Percentiles rank a stretch among this genome's conserved stretches.
Evolutionary conservation across 2,329 filamentous ascomycete species (phyloP).

Genomic region (Trichoderma sp.): DNA sequence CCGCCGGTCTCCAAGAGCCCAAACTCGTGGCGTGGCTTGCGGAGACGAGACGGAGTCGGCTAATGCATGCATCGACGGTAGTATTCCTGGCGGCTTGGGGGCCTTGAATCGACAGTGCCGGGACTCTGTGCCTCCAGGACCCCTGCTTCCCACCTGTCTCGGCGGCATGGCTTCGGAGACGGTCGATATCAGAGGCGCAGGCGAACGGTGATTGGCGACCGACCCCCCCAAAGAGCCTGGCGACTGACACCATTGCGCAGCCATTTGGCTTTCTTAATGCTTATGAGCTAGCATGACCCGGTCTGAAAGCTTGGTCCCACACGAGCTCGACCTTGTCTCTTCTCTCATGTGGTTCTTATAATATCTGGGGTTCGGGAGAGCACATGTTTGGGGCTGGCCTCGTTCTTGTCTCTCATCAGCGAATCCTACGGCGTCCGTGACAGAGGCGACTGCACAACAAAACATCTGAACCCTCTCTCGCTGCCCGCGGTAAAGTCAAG

Average conservation of each 20-base stretch:
- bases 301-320: slow-evolving; percentile 23
- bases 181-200: slow-evolving; percentile 11
- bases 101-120: slow-evolving; percentile 15
- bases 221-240: background rate
- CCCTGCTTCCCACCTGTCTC: background rate
- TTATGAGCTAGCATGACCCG: slow-evolving; percentile 20
- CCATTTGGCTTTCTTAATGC: slow-evolving; percentile 10
- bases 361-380: slow-evolving; percentile 18
- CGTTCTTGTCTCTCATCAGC: background rate
- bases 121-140: background rate
- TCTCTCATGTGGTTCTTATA: background rate
- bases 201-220: slow-evolving; percentile 13
- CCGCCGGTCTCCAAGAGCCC: background rate
- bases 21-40: slow-evolving; percentile 18
- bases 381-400: background rate
- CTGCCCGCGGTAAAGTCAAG: background rate
- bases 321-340: slow-evolving; percentile 11
- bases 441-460: background rate
- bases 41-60: slow-evolving; percentile 17
- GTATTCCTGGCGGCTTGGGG: slow-evolving; percentile 7
- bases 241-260: slow-evolving; percentile 15
- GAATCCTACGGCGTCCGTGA: slow-evolving; percentile 1
- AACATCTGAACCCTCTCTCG: background rate
- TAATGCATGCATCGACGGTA: slow-evolving; percentile 23
- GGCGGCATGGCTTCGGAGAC: slow-evolving; percentile 9